These are phyloP conservation scores for Colletotrichum higginsianum DNA, from an alignment of 2,329 filamentous ascomycete genomes.

Conservation along the genomic window DNA sequence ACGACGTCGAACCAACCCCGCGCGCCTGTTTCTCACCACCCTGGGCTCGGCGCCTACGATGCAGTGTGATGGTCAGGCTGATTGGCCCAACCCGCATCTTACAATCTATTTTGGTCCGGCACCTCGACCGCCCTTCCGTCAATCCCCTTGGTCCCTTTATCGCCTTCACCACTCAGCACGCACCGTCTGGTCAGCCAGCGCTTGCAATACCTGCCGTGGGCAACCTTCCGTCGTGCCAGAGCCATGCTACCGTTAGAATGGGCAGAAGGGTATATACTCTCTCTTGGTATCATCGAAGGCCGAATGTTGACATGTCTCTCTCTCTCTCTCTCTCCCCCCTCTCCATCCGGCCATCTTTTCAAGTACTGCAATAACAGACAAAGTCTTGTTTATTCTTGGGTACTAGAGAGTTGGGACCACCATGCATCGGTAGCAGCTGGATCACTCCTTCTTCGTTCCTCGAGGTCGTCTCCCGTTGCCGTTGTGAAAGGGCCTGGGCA, in stretches of 20 bases:
- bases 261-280: constrained; percentile 42
- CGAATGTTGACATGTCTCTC: constrained; percentile 23
- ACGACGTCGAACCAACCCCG: constrained; percentile 39
- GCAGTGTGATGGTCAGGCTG: constrained; percentile 51
- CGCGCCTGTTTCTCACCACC: constrained; percentile 40
- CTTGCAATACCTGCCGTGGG: constrained; percentile 39
- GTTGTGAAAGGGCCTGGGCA: constrained; percentile 30
- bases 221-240: constrained; percentile 22
- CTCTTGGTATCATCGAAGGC: constrained; percentile 21
- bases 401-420: constrained; percentile 27
- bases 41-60: constrained; percentile 45
- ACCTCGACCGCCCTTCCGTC: constrained; percentile 25
- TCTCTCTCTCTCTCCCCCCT: constrained; percentile 23
- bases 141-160: constrained; percentile 35
- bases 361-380: constrained; percentile 21
- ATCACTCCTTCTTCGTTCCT: constrained; percentile 33
- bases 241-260: constrained; percentile 12
- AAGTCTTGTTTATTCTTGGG: constrained; percentile 25
- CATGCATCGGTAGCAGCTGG: constrained; percentile 40
- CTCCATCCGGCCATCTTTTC: constrained; percentile 18
- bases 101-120: constrained; percentile 40
- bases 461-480: constrained; percentile 4
- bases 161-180: constrained; percentile 37
- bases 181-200: constrained; percentile 37
- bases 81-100: constrained; percentile 47